Evolutionary conservation across 495 filamentous ascomycete species (phyloP).

Genomic region (Glarea lozoyensis): DNA sequence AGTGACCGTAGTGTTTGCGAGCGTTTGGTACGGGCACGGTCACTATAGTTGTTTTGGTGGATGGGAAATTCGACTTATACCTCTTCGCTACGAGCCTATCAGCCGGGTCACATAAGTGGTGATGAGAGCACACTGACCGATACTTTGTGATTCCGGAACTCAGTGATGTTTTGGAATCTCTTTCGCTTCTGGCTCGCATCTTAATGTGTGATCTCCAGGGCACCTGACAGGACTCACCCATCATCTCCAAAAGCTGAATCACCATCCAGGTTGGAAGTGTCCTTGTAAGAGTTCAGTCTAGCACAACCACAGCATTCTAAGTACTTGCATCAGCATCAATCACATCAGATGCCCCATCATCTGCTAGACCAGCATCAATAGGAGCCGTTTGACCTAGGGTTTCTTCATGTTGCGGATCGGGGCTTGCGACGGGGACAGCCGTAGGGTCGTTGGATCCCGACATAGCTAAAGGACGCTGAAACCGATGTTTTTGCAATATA

Average conservation of each 20-base stretch:
- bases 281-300: neutral
- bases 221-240: neutral
- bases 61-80: neutral
- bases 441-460: too few species aligned
- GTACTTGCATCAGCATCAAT: slow-evolving; percentile 2
- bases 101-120: too few species aligned
- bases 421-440: too few species aligned
- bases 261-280: neutral
- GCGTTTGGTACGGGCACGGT: too few species aligned
- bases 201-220: neutral
- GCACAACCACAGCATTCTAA: neutral
- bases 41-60: too few species aligned
- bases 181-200: neutral
- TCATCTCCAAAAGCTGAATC: slow-evolving; percentile 2
- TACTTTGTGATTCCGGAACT: slow-evolving; percentile 1
- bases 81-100: slow-evolving; percentile 2
- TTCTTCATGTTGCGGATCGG: too few species aligned
- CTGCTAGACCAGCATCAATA: too few species aligned
- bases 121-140: neutral
- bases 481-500: too few species aligned
- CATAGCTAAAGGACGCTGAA: too few species aligned
- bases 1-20: too few species aligned
- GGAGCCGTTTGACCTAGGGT: too few species aligned
- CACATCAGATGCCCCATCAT: too few species aligned
- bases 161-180: neutral